Evolutionary conservation across 768 basidiomycete genomes (phyloP).

Genomic region (Tricholoma hemisulphureum): DNA sequence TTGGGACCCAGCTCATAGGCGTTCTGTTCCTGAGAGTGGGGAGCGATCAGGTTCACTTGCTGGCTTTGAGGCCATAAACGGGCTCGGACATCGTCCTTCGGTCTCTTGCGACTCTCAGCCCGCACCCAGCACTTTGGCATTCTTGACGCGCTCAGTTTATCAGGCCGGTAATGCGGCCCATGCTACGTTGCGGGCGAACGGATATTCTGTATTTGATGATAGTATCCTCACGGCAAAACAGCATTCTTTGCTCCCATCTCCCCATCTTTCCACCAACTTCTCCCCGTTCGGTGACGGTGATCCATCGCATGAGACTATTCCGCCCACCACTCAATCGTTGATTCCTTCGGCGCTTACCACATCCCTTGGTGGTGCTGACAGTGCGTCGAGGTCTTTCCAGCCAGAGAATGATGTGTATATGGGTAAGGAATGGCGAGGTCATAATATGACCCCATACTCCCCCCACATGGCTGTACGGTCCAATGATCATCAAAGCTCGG

Average conservation of each 20-base stretch:
- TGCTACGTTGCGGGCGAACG: slow-evolving; percentile 32
- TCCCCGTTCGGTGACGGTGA: slow-evolving; percentile 55
- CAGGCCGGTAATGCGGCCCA: slow-evolving; percentile 10
- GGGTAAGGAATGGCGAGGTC: slow-evolving; percentile 50
- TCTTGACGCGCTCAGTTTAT: slow-evolving; percentile 24
- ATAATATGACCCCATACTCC: slow-evolving; percentile 11
- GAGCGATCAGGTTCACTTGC: slow-evolving; percentile 5
- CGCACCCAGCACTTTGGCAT: slow-evolving; percentile 28
- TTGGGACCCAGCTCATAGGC: slow-evolving; percentile 20
- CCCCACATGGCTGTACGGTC: slow-evolving; percentile 8
- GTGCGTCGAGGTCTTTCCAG: slow-evolving; percentile 46
- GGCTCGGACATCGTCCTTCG: slow-evolving; percentile 13
- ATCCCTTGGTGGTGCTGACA: slow-evolving; percentile 46
- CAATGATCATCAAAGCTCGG: slow-evolving; percentile 11
- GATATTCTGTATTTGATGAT: slow-evolving; percentile 42
- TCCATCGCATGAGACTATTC: slow-evolving; percentile 23
- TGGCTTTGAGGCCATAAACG: slow-evolving; percentile 6
- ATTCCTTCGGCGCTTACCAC: slow-evolving; percentile 58
- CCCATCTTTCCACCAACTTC: slow-evolving; percentile 35
- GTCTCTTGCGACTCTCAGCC: slow-evolving; percentile 17
- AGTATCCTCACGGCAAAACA: slow-evolving; percentile 33
- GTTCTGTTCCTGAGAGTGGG: slow-evolving; percentile 13
- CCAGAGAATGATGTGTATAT: slow-evolving; percentile 52
- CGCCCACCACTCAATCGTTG: slow-evolving; percentile 46
- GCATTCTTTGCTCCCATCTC: slow-evolving; percentile 10